Evolutionary conservation across 768 basidiomycete genomes (phyloP).

Genomic region (Chlorophyllum brunneum): DNA sequence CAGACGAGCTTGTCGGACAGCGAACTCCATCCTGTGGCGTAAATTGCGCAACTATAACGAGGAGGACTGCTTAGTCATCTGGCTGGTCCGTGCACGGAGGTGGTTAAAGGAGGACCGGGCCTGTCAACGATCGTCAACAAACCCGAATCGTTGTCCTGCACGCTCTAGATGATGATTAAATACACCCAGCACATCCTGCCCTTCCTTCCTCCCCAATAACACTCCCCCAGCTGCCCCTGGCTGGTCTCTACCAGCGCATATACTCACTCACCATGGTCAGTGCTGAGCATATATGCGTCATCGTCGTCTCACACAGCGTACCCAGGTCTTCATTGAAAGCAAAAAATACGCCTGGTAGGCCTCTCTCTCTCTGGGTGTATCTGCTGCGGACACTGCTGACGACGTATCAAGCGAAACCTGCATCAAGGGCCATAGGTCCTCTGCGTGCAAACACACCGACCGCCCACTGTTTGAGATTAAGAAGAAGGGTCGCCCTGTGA

Average conservation of each 20-base stretch:
- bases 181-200: conserved; percentile 26
- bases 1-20: conserved; percentile 9
- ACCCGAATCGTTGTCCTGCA: conserved; percentile 23
- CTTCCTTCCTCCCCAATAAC: conserved; percentile 43
- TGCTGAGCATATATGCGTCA: conserved; percentile 4
- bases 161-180: conserved; percentile 44
- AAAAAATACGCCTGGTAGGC: conserved; percentile 83
- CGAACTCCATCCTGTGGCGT: conserved; percentile 29
- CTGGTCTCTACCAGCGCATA: conserved; percentile 29
- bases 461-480: conserved; percentile 89
- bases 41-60: conserved; percentile 28
- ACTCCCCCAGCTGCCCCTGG: conserved; percentile 35
- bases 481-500: conserved; percentile 88
- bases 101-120: conserved; percentile 32
- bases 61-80: conserved; percentile 16
- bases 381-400: conserved; percentile 13
- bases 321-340: conserved; percentile 58
- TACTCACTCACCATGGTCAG: conserved; percentile 39
- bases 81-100: conserved; percentile 35
- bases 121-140: conserved; percentile 55
- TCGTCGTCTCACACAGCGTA: conserved; percentile 10
- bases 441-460: conserved; percentile 83
- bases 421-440: conserved; percentile 92
- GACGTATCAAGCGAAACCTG: conserved; percentile 70
- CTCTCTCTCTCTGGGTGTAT: background rate